Base-by-base conservation (phyloP, 495 filamentous ascomycete species). In the Diplogelasinospora grovesii region DNA sequence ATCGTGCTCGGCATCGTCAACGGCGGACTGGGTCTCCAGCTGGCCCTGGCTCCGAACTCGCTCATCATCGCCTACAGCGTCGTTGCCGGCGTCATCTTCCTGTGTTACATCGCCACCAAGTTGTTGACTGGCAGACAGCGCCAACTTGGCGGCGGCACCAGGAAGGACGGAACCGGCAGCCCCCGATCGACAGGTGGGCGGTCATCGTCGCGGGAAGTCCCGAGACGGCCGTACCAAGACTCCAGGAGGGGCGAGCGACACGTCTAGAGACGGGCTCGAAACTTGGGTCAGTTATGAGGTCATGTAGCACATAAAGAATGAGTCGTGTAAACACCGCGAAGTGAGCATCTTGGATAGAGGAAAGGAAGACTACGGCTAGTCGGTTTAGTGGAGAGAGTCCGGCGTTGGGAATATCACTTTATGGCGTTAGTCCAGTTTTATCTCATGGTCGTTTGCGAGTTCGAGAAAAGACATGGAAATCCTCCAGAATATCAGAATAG, bases 1-100 rank as follows among this genome's bases (percentile, higher is more conserved):
- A 69, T 89, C 18, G 50, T 69, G 3, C 49, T 85, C n/a, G 85
- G 78, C 2, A 65, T 85, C 23, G 64, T 87, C 39, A 89, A 87
- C 57, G 85, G 75, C 36, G 83, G 84, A 0, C 58, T 86, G 4
- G 85, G 84, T 1, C 65, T 86, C 10, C 42, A 63, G 19, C 54
- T 82, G n/a, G 57, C 71, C 13, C 46, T 52, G 8, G 67, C 65
- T 5, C 45, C 56, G 1, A 49, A 32, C n/a, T 61, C 65, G 2
- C 72, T 70, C 19, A 41, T 77, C 21, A 70, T 81, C 45, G 75
- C 73, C 4, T 84, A 82, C 53, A 53, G 68, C 1, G 71, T 84
- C 1, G 58, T 86, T 24, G 72, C 78, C 6, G 79, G 64, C 11
- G 36, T 82, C 5, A 45, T 78, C 16, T 73, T 66, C 28, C 1